Evolutionary conservation across 192 early-diverging fungal species (phyloP), one percentile per base, ranked within the genome.

Genomic region (Linnemannia schmuckeri): DNA sequence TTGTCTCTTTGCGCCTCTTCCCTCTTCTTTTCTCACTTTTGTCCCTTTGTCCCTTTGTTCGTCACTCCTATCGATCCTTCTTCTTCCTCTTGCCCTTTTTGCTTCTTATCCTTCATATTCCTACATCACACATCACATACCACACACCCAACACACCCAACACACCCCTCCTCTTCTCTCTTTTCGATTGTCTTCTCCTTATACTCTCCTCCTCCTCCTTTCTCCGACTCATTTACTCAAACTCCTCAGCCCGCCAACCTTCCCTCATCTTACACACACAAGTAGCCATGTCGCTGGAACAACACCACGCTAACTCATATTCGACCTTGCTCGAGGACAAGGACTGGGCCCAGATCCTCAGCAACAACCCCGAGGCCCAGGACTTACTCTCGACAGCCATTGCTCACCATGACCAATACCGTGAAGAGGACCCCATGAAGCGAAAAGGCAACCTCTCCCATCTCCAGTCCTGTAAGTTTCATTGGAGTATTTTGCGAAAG

Each of bases 351-450:
- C 54, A 78, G 66, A 81, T 87, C 20, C 55, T 91, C 17, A 74
- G 85, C n/a, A 87, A 76, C 68, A 89, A 88, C 85, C 44, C 72
- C 0, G 90, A 89, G 57, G 90, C 90, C 0, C 90, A 91, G 70
- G 89, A 91, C 41, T 57, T 89, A 15, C 80, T 91, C n/a, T 83
- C 88, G 1, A 89, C 70, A 35, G 87, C 90, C 20, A 91, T 91
- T 44, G 86, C 88, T 35, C 82, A 85, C 4, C 87, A 91, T 68
- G 85, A 88, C 71, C 88, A 88, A n/a, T 89, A 85, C 46, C 74
- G 88, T 30, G 81, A 81, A 24, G 90, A 90, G 8, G 89, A 90
- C 40, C 82, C 84, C 61, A 71, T 81, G 40, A 91, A 91, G 79
- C 77, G 88, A 41, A 91, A 89, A 89, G 89, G 77, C 80, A 89